Evolutionary conservation across 495 filamentous ascomycete genomes (phyloP), one percentile per base, ranked within the genome.

Genomic region (Cryomyces minteri): DNA sequence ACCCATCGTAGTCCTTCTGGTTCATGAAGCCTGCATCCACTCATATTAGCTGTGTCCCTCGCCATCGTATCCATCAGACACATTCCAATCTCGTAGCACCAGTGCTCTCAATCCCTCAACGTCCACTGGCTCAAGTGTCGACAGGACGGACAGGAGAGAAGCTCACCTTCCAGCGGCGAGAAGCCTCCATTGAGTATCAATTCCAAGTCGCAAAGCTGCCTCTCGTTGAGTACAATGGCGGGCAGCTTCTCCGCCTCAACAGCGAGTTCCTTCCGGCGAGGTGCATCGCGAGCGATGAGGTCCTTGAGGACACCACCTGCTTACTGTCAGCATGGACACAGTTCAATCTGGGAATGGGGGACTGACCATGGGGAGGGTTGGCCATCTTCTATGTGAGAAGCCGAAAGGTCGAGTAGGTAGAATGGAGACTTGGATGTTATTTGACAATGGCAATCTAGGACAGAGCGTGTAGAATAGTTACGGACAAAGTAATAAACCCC

Each of bases 191-290:
- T 94, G 66, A 96, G 76, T 51, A 98, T 81, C 69, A 98, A 61
- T 62, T 98, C 90, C 52, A 98, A 73, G 70, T 98, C 90, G 66
- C 90, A 98, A 18, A 98, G 76, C 65, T 98, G 90, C 49, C 90
- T 76, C 73, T 98, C 90, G 33, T 74, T 77, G 54, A 98, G 73
- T 40, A 81, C 65, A 53, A 98, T 74, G 11, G 90, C 84, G 32
- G 84, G 84, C 39, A 96, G 74, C 7, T 60, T 79, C 67, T 93
- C 88, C 7, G 88, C 87, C 65, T 98, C 90, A 29, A 69, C 74
- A 6, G 67, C 69, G 43, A 98, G 79, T 63, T 92, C 64, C 32
- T 69, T 65, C 40, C 88, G 79, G 52, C 80, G 76, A 43, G 78
- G 77, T 44, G 74, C 69, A 74, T 98, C 90, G 66, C 90, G 77